phyloP scores from a whole-genome alignment of 768 basidiomycete species.

The Trametes villosa region DNA sequence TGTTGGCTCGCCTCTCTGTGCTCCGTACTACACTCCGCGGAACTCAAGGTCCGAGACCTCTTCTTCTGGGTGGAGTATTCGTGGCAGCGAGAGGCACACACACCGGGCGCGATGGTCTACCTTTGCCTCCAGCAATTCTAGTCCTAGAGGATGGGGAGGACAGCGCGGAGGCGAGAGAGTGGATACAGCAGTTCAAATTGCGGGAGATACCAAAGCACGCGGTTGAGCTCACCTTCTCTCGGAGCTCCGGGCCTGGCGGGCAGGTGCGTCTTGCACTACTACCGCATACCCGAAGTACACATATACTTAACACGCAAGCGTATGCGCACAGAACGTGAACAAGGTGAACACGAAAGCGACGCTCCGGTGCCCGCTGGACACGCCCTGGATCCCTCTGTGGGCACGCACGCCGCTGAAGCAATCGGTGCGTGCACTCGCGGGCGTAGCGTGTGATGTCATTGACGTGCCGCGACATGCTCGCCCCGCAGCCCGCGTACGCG shows the following conservation, averaged over 20 bases:
- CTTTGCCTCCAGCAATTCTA: conserved; percentile 47
- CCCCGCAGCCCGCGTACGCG: conserved; percentile 61
- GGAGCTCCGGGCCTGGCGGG: conserved; percentile 86
- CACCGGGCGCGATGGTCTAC: conserved; percentile 18
- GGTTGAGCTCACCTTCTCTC: conserved; percentile 70
- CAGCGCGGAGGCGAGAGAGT: conserved; percentile 49
- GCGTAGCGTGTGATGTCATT: not conserved
- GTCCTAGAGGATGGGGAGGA: conserved; percentile 34
- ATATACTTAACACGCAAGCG: not conserved
- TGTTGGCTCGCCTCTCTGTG: not conserved
- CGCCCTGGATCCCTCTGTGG: conserved; percentile 75
- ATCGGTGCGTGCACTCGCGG: conserved; percentile 46
- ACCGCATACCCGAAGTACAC: not conserved
- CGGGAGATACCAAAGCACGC: conserved; percentile 50
- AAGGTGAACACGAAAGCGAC: conserved; percentile 88
- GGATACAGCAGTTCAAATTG: conserved; percentile 56
- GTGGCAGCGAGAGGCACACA: not conserved
- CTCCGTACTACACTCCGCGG: not conserved
- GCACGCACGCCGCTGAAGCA: conserved; percentile 49
- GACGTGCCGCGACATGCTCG: not conserved
- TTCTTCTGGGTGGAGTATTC: too few relatives aligned
- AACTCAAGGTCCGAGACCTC: too few relatives aligned
- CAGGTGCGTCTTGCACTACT: conserved; percentile 55
- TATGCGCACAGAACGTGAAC: conserved; percentile 69
- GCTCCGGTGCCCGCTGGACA: conserved; percentile 59